Evolutionary conservation across 352 stramenopile genomes (phyloP).

Genomic region (Halophytophthora batemanensis): DNA sequence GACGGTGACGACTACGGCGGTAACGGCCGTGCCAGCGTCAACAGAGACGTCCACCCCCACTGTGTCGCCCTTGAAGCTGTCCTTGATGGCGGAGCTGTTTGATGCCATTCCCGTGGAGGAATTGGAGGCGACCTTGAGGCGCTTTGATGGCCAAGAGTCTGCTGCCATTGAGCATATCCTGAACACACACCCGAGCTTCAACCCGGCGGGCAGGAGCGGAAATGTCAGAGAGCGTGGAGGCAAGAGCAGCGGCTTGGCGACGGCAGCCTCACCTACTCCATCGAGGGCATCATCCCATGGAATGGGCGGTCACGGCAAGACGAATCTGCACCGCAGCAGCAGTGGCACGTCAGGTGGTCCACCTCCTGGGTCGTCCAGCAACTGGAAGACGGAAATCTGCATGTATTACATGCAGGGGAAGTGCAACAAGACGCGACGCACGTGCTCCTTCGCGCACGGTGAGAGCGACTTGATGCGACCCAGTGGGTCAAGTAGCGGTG

Average conservation of each 20-base stretch:
- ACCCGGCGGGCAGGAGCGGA: slow-evolving; percentile 39
- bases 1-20: slow-evolving; percentile 16
- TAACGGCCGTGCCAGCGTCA: slow-evolving; percentile 2
- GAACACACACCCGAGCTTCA: slow-evolving; percentile 66
- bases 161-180: slow-evolving; percentile 67
- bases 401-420: slow-evolving; percentile 90
- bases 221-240: slow-evolving; percentile 8
- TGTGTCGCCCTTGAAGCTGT: slow-evolving; percentile 58
- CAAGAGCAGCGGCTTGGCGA: slow-evolving; percentile 17
- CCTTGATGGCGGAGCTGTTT: slow-evolving; percentile 70
- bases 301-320: slow-evolving; percentile 15
- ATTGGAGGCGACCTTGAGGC: slow-evolving; percentile 47
- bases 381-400: slow-evolving; percentile 89
- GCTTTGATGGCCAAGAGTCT: slow-evolving; percentile 47
- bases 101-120: slow-evolving; percentile 65
- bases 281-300: slow-evolving; percentile 21
- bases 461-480: slow-evolving; percentile 71
- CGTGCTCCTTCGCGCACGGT: slow-evolving; percentile 85
- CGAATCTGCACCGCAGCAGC: slow-evolving; percentile 32
- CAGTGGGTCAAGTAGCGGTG: slow-evolving; percentile 11
- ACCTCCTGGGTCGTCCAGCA: slow-evolving; percentile 34
- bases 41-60: too few relatives aligned
- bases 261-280: slow-evolving; percentile 20
- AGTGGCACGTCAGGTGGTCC: slow-evolving; percentile 19
- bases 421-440: slow-evolving; percentile 86